These are phyloP conservation scores for Fusarium tricinctum DNA, from an alignment of 2,329 filamentous ascomycete species.

Conservation along the genomic window DNA sequence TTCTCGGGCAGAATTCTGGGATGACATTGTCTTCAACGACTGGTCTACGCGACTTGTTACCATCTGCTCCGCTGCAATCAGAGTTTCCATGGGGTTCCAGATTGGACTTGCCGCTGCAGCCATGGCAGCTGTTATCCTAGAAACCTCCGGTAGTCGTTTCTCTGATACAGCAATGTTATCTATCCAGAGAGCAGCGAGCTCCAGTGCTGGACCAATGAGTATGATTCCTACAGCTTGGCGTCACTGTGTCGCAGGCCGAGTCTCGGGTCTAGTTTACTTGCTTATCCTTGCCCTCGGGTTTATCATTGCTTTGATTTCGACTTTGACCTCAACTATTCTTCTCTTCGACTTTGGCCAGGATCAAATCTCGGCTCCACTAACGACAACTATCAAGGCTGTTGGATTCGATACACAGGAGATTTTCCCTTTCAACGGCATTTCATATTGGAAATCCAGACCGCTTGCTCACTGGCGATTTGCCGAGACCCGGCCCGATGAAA, in stretches of 20 bases:
- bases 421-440: constrained; percentile 11
- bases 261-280: background rate
- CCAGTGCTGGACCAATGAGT: constrained; percentile 3
- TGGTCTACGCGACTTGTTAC: constrained; percentile 30
- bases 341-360: constrained; percentile 27
- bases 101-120: constrained; percentile 22
- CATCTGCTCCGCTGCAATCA: constrained; percentile 26
- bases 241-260: background rate
- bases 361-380: background rate
- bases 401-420: constrained; percentile 8
- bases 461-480: constrained; percentile 31
- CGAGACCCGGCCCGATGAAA: background rate
- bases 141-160: constrained; percentile 17
- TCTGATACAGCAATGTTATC: constrained; percentile 14
- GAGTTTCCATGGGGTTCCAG: constrained; percentile 24
- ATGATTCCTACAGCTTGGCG: constrained; percentile 21
- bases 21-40: constrained; percentile 7
- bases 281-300: constrained; percentile 1
- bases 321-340: constrained; percentile 29
- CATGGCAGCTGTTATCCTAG: constrained; percentile 24
- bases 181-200: constrained; percentile 19
- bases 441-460: constrained; percentile 29
- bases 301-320: constrained; percentile 8
- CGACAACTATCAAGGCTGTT: background rate
- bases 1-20: constrained; percentile 17